Evolutionary conservation across 768 basidiomycete genomes (phyloP).

Genomic region (Phaffia tasmanica): DNA sequence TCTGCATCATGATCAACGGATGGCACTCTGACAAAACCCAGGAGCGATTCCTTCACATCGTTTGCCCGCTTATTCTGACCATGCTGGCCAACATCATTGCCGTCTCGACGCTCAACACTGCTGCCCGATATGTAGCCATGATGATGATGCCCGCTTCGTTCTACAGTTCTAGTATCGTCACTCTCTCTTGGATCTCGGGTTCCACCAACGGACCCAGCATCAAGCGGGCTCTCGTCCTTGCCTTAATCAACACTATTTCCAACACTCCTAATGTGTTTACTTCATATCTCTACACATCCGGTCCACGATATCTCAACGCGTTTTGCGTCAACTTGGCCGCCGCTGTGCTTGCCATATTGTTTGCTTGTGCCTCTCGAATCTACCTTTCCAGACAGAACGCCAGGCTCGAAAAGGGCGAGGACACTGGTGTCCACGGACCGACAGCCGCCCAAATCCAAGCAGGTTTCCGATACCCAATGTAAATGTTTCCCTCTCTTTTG

Average conservation of each 20-base stretch:
- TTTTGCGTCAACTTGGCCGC: constrained; percentile 36
- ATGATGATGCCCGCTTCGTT: constrained; percentile 33
- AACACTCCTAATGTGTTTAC: constrained; percentile 19
- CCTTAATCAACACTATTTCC: constrained; percentile 33
- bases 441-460: constrained; percentile 30
- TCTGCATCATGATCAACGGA: constrained; percentile 34
- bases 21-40: constrained; percentile 31
- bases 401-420: constrained; percentile 32
- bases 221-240: constrained; percentile 35
- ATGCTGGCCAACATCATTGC: constrained; percentile 35
- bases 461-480: constrained; percentile 36
- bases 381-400: constrained; percentile 34
- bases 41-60: constrained; percentile 30
- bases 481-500: constrained; percentile 7
- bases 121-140: constrained; percentile 36
- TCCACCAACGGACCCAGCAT: constrained; percentile 32
- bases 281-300: constrained; percentile 33
- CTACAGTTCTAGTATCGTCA: constrained; percentile 33
- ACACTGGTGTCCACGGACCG: constrained; percentile 31
- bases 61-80: constrained; percentile 30
- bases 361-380: constrained; percentile 28
- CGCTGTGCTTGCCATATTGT: constrained; percentile 30
- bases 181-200: constrained; percentile 35
- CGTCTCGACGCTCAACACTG: constrained; percentile 31
- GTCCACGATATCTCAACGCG: constrained; percentile 34